A percentile compares a stretch with the other conserved stretches of the same genome.
Evolutionary conservation across 257 asterid genomes (phyloP).

Genomic region (Capsicum rhomboideum): DNA sequence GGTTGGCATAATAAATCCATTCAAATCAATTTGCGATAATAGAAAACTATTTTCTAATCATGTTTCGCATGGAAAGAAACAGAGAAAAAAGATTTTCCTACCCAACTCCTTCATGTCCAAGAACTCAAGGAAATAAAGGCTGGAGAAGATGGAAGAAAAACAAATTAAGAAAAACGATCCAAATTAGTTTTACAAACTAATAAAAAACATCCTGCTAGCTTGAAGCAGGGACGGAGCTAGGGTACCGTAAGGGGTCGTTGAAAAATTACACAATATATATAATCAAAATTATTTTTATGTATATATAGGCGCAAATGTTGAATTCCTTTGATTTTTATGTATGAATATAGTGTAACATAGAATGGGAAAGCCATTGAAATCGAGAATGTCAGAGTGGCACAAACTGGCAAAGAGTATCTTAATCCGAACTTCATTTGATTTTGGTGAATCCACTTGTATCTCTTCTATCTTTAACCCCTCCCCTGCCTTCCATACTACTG

Average conservation of each 20-base stretch:
- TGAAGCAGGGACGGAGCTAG: too few species aligned
- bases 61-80: not conserved
- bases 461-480: conserved; percentile 38
- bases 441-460: conserved; percentile 48
- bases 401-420: conserved; percentile 55
- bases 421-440: conserved; percentile 42
- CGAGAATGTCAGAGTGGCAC: conserved; percentile 45
- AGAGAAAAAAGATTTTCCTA: not conserved
- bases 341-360: too few species aligned
- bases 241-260: too few species aligned
- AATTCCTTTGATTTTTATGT: too few species aligned
- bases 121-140: conserved; percentile 39
- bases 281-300: too few species aligned
- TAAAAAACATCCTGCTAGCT: too few species aligned
- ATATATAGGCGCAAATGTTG: too few species aligned
- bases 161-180: not conserved
- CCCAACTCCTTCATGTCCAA: conserved; percentile 20
- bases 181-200: not conserved
- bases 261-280: too few species aligned
- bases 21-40: too few species aligned
- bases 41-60: too few species aligned
- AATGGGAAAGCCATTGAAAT: too few species aligned
- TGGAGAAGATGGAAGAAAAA: not conserved
- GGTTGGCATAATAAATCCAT: too few species aligned
- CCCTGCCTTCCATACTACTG: conserved; percentile 40